Evolutionary conservation across 768 basidiomycete species (phyloP), one percentile per base, ranked within the genome.

Genomic region (Pholiota microspora): DNA sequence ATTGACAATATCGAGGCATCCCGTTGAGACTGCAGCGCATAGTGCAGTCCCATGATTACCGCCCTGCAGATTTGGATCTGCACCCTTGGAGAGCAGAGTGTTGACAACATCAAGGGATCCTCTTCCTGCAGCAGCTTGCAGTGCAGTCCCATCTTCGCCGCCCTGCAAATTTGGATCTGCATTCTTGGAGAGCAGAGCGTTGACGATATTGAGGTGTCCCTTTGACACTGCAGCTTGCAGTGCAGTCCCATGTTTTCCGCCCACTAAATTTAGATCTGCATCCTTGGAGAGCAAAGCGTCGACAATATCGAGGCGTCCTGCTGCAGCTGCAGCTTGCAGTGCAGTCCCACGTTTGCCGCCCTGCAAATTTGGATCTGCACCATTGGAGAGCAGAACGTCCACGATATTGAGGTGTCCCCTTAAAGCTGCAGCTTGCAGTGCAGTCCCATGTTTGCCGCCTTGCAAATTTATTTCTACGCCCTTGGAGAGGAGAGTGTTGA

Each of bases 401-500:
- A 36, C 35, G n/a, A 36, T 36, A 7, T 36, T 15, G 8, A 4
- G 4, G 15, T 36, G 35, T 36, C 8, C 15, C 4, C 13, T 4
- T 9, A 9, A 7, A 9, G 35, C 8, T n/a, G 35, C 35, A 4
- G 35, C 35, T 15, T 36, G 35, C 7, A 31, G 29, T 12, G 29
- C 29, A 12, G 7, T 31, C 7, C 29, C 29, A 12, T 31, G 12
- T 12, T 31, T 12, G 6, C 29, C 29, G 7, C 29, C 29, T 12
- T 31, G 6, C 12, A 12, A 6, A 12, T 31, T 31, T 12, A 31
- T 12, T 31, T 31, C 29, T 12, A 31, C 29, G 7, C 29, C 29
- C 12, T 31, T 31, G 7, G 29, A 6, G 29, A 56, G 25, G 25
- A 56, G 42, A 15, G 51, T 25, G 23, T 56, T 31, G 21, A 53